phyloP scores from a whole-genome alignment of 108 stramenopile species.

The Seminavis robusta region DNA sequence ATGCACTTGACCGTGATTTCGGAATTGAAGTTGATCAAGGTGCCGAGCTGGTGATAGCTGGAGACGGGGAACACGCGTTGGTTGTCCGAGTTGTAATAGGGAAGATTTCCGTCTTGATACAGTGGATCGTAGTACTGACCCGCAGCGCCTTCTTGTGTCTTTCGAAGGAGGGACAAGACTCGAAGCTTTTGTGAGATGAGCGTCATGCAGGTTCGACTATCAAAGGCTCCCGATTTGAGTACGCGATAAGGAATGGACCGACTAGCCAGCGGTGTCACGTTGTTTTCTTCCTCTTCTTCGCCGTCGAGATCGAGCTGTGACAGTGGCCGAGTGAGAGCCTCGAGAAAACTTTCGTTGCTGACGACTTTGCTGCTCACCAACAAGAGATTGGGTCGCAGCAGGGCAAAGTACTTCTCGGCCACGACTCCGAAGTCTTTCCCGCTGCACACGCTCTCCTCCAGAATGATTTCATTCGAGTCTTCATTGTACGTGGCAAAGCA shows the following conservation, averaged over 20 bases:
- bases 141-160: constrained; percentile 4
- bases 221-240: constrained; percentile 69
- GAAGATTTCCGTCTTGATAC: constrained; percentile 7
- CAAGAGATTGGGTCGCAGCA: constrained; percentile 60
- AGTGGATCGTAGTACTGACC: neutral
- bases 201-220: constrained; percentile 53
- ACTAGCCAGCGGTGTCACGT: constrained; percentile 6
- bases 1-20: constrained; percentile 64
- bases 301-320: neutral
- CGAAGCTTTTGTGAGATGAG: constrained; percentile 74
- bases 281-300: neutral
- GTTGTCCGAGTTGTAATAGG: too few relatives aligned
- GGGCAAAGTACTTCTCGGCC: constrained; percentile 44
- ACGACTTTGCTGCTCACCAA: constrained; percentile 44
- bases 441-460: constrained; percentile 47
- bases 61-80: constrained; percentile 12
- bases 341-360: constrained; percentile 27
- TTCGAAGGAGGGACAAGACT: constrained; percentile 51
- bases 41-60: constrained; percentile 66
- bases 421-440: constrained; percentile 49
- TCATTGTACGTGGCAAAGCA: constrained; percentile 80
- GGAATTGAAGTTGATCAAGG: constrained; percentile 81
- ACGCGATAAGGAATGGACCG: constrained; percentile 67
- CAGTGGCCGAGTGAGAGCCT: constrained; percentile 24
- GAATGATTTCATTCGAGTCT: constrained; percentile 63